Evolutionary conservation across 2,329 filamentous ascomycete species (phyloP), one percentile per base, ranked within the genome.

Genomic region (Aspergillus sp.): DNA sequence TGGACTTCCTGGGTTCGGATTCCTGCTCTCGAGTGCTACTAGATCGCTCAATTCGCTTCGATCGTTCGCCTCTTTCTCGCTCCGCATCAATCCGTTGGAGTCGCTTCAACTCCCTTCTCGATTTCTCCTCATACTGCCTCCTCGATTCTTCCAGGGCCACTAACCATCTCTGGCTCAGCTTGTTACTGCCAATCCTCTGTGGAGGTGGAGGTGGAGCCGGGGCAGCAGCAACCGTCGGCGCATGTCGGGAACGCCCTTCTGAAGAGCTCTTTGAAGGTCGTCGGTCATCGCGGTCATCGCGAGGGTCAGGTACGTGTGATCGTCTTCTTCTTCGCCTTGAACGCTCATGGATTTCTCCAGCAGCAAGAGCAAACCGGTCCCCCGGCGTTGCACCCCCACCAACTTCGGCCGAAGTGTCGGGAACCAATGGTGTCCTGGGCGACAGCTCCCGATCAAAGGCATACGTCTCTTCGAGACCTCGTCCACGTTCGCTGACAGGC

Each of bases 261-360:
- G 68, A 71, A 3, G 73, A 77, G 24, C 68, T 65, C 52, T 71
- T 77, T 4, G 74, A 75, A 40, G 68, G 66, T 8, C 70, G 68
- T 54, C 70, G 70, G 27, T 75, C 73, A 23, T 68, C 66, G 2
- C 73, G 70, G 24, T 64, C 56, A 12, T 62, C 66, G 14, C 73
- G 70, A 24, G 64, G 55, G 11, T 62, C 66, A 9, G 52, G 33
- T 9, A 31, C 41, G 40, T 58, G 47, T 2, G 69, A 67, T 15
- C 68, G 70, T 55, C 66, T 67, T 66, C 71, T 73, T 50, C 65
- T 73, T 52, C 68, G 70, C 33, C 67, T 67, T 14, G 67, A 60
- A 17, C 54, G 59, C 31, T 66, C 58, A 4, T 55, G 58, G 14
- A 51, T 53, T 53, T 47, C 52, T 59, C 35, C 7, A 48, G 60